These are phyloP conservation scores for Dendryphion nanum DNA, from an alignment of 2,329 filamentous ascomycete genomes.

Conservation along the genomic window DNA sequence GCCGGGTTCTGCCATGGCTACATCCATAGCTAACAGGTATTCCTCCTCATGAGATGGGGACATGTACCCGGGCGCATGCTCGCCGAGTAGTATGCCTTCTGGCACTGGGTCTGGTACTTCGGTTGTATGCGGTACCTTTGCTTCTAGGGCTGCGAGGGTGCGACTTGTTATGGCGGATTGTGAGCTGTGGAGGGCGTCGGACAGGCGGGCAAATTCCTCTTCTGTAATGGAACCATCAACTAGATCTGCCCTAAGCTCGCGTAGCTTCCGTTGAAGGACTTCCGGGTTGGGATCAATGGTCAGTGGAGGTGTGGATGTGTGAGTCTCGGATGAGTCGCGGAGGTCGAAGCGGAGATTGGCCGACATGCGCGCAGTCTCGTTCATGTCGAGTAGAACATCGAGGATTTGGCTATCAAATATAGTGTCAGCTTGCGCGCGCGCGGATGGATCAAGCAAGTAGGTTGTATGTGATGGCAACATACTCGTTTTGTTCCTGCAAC, in stretches of 20 bases:
- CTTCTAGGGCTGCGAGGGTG: conserved; percentile 40
- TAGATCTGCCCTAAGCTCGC: conserved; percentile 37
- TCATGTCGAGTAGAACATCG: conserved; percentile 86
- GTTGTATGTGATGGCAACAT: no score
- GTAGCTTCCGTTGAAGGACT: conserved; percentile 22
- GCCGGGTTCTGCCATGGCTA: conserved; percentile 47
- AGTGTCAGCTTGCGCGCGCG: conserved; percentile 14
- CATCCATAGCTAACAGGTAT: conserved; percentile 67
- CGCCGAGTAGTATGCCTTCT: conserved; percentile 48
- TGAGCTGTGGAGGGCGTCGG: conserved; percentile 29
- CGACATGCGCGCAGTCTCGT: conserved; percentile 77
- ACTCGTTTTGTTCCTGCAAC: conserved; percentile 92
- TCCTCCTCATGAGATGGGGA: conserved; percentile 70
- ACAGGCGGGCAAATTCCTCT: conserved; percentile 27
- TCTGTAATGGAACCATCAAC: conserved; percentile 23
- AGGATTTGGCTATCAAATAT: conserved; percentile 68
- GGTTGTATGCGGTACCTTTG: conserved; percentile 41
- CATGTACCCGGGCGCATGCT: conserved; percentile 65
- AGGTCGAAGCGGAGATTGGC: conserved; percentile 73
- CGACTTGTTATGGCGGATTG: conserved; percentile 21
- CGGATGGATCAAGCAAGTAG: no score
- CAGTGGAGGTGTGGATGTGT: conserved; percentile 21
- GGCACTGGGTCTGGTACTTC: conserved; percentile 34
- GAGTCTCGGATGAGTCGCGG: conserved; percentile 38
- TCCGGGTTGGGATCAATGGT: conserved; percentile 24